A percentile compares a stretch with the other conserved stretches of the same genome.
These are phyloP conservation scores for Lecanosticta acicola DNA, from an alignment of 2,329 filamentous ascomycete species.

Conservation along the genomic window DNA sequence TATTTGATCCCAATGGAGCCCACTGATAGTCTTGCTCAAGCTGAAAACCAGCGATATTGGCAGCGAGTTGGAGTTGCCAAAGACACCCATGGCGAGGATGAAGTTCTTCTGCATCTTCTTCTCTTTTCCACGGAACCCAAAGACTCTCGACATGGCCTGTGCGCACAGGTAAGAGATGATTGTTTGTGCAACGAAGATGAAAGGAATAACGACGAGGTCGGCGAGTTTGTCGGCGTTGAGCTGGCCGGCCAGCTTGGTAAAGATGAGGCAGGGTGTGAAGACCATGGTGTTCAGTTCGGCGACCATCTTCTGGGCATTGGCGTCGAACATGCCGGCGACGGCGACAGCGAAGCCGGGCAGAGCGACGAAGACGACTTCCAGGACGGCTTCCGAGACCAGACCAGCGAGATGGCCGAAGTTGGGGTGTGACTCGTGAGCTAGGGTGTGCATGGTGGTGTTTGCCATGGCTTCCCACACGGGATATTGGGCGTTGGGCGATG, in stretches of 20 bases:
- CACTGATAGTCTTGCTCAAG: constrained; percentile 82
- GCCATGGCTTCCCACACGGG: constrained; percentile 29
- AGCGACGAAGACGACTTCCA: constrained; percentile 93
- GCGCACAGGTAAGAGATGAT: constrained; percentile 78
- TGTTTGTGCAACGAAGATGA: constrained; percentile 87
- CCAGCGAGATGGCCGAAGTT: constrained; percentile 64
- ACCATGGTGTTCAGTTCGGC: constrained; percentile 94
- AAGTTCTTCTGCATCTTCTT: constrained; percentile 81
- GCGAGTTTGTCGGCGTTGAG: constrained; percentile 83
- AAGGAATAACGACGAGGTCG: constrained; percentile 88
- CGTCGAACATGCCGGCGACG: constrained; percentile 84
- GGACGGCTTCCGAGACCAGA: constrained; percentile 87
- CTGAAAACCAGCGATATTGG: constrained; percentile 95
- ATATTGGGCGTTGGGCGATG: constrained; percentile 24
- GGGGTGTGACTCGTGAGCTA: constrained; percentile 43
- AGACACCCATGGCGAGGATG: constrained; percentile 93
- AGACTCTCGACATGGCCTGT: constrained; percentile 62
- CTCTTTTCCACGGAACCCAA: constrained; percentile 54
- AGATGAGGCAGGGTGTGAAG: constrained; percentile 96
- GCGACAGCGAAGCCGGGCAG: constrained; percentile 91
- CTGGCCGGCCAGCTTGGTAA: constrained; percentile 93
- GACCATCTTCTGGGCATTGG: constrained; percentile 91
- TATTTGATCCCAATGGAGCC: constrained; percentile 88
- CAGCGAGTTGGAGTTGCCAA: constrained; percentile 96
- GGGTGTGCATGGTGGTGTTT: constrained; percentile 25